phyloP scores from a whole-genome alignment of 371 early-diverging fungal species.

The Entomophthora muscae region DNA sequence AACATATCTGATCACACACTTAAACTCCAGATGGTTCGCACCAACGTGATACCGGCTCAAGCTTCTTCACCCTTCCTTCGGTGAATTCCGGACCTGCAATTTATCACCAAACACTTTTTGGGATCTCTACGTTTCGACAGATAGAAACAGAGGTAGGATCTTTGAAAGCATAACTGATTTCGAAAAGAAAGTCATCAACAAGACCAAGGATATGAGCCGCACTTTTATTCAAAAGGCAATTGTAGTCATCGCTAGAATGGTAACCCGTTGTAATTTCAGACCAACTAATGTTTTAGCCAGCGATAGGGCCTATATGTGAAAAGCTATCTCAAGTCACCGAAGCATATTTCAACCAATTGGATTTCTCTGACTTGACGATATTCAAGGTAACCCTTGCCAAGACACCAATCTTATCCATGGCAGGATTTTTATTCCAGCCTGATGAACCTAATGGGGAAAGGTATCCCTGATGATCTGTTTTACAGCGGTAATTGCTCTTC shows the following conservation, averaged over 20 bases:
- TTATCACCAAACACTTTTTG: neutral
- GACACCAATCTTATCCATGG: neutral
- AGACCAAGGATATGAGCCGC: neutral
- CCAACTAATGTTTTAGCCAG: neutral
- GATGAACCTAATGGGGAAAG: neutral
- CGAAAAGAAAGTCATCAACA: neutral
- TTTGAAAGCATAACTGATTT: too few species aligned
- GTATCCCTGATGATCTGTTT: neutral
- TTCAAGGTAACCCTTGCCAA: neutral
- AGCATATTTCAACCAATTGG: conserved; percentile 4
- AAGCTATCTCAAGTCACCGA: neutral
- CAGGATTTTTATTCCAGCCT: neutral
- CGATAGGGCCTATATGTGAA: neutral
- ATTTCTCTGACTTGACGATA: neutral
- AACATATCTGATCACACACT: neutral
- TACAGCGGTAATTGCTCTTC: neutral
- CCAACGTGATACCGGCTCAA: neutral
- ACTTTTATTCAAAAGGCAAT: conserved; percentile 1
- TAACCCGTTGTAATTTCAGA: neutral
- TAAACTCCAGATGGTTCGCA: conserved; percentile 2
- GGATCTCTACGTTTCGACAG: neutral
- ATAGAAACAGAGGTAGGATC: neutral
- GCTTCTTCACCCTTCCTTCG: conserved; percentile 1
- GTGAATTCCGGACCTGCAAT: neutral
- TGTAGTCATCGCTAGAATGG: neutral